Percentiles rank a stretch among this genome's conserved stretches.
Evolutionary conservation across 2,329 filamentous ascomycete species (phyloP).

Genomic region (Pseudofabraea citricarpa): DNA sequence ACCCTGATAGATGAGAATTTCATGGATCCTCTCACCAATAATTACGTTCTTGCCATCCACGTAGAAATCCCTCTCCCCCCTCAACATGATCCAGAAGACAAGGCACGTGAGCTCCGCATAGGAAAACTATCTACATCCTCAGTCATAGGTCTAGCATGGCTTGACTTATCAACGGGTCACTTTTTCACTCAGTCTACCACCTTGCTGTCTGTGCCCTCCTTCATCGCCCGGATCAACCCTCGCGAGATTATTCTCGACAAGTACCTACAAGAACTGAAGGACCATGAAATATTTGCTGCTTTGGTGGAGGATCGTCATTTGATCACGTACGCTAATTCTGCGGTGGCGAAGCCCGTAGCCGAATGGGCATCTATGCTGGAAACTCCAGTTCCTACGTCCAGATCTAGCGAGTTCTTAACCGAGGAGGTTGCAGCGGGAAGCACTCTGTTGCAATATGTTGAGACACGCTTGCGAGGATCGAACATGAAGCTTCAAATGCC

Average conservation of each 20-base stretch:
- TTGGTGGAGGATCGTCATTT: slow-evolving; percentile 71
- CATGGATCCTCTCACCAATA: slow-evolving; percentile 90
- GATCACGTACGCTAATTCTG: slow-evolving; percentile 63
- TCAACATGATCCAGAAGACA: slow-evolving; percentile 12
- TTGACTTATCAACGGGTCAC: slow-evolving; percentile 91
- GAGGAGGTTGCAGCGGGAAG: slow-evolving; percentile 74
- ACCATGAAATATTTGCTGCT: slow-evolving; percentile 60
- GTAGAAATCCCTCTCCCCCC: slow-evolving; percentile 31
- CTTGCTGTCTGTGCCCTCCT: slow-evolving; percentile 68
- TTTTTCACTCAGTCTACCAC: slow-evolving; percentile 82
- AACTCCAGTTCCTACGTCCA: slow-evolving; percentile 54
- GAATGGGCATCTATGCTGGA: slow-evolving; percentile 75
- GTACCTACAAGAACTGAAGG: slow-evolving; percentile 49
- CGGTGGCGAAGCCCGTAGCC: slow-evolving; percentile 32
- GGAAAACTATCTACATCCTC: slow-evolving; percentile 21
- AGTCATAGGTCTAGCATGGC: slow-evolving; percentile 78
- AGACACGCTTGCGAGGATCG: slow-evolving; percentile 69
- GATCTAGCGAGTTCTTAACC: slow-evolving; percentile 52
- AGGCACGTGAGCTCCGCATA: neutral
- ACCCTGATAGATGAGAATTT: slow-evolving; percentile 97
- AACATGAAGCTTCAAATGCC: slow-evolving; percentile 82
- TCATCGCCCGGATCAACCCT: slow-evolving; percentile 76
- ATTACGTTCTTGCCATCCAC: slow-evolving; percentile 83
- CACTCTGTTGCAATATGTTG: slow-evolving; percentile 79
- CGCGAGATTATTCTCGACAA: slow-evolving; percentile 79